Percentiles rank a stretch among this genome's conserved stretches.
These are phyloP conservation scores for Solanum chilense DNA, from an alignment of 257 asterid genomes.

Conservation along the genomic window DNA sequence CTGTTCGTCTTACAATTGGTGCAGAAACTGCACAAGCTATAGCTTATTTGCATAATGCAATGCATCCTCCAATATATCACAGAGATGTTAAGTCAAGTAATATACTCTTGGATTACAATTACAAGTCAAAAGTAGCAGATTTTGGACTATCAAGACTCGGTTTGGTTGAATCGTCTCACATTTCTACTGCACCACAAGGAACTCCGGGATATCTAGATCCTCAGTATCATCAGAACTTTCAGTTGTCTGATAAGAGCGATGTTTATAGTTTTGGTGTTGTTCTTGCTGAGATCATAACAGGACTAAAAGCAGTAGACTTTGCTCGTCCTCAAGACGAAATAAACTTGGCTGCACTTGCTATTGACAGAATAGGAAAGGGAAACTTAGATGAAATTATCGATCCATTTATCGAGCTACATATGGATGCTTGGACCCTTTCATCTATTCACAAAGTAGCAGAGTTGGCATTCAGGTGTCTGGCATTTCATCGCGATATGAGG, in stretches of 20 bases:
- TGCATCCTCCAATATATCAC: slow-evolving; percentile 68
- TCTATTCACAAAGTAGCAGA: slow-evolving; percentile 76
- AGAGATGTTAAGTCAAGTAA: slow-evolving; percentile 74
- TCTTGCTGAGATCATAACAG: slow-evolving; percentile 77
- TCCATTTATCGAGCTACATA: slow-evolving; percentile 53
- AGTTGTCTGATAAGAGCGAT: slow-evolving; percentile 86
- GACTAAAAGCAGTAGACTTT: slow-evolving; percentile 76
- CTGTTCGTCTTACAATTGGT: slow-evolving; percentile 48
- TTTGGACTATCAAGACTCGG: slow-evolving; percentile 76
- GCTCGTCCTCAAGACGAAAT: slow-evolving; percentile 69
- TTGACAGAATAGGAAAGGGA: slow-evolving; percentile 76
- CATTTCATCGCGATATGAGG: slow-evolving; percentile 83
- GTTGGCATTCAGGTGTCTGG: slow-evolving; percentile 88
- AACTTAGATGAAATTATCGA: slow-evolving; percentile 76
- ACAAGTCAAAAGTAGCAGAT: slow-evolving; percentile 63
- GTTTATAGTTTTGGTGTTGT: slow-evolving; percentile 97
- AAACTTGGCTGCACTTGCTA: slow-evolving; percentile 76
- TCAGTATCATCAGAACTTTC: slow-evolving; percentile 87
- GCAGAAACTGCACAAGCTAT: slow-evolving; percentile 74
- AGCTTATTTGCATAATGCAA: slow-evolving; percentile 55
- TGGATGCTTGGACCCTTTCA: slow-evolving; percentile 89
- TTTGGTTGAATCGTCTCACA: slow-evolving; percentile 47
- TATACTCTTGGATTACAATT: slow-evolving; percentile 47
- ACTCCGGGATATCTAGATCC: slow-evolving; percentile 95
- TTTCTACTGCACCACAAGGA: slow-evolving; percentile 94